A percentile compares a stretch with the other conserved stretches of the same genome.
Conservation (phyloP, 1,139 yeast genomes). For the Geotrichum klebahnii region DNA sequence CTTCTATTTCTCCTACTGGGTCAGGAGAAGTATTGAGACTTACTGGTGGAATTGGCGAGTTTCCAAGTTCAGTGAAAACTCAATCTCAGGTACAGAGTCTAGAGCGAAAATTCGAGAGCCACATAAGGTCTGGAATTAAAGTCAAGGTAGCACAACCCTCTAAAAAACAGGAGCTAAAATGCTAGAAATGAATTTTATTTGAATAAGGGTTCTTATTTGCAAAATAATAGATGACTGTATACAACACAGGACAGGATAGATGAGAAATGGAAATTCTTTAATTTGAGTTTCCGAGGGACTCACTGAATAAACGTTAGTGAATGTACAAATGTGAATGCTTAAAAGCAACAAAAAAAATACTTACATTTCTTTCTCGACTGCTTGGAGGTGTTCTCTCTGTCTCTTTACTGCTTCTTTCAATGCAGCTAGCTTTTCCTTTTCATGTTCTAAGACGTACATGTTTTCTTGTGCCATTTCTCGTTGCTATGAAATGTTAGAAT, state of each 20-base stretch:
- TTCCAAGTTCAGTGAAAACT: conserved; percentile 87
- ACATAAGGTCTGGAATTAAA: conserved; percentile 31
- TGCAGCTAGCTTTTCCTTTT: conserved; percentile 57
- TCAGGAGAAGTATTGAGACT: conserved; percentile 65
- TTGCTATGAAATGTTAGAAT: conserved; percentile 38
- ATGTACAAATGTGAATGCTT: conserved; percentile 11
- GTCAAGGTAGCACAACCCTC: conserved; percentile 34
- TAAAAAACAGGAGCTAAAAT: conserved; percentile 21
- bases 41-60: conserved; percentile 67
- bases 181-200: conserved; percentile 19
- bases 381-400: conserved; percentile 45
- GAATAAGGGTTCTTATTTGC: no score
- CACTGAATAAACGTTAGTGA: no score
- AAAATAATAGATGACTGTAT: no score
- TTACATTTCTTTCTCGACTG: conserved; percentile 32
- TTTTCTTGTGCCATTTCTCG: conserved; percentile 73
- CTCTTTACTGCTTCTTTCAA: conserved; percentile 45
- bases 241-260: no score
- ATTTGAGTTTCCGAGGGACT: no score
- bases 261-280: no score
- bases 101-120: conserved; percentile 28
- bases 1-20: conserved; percentile 43
- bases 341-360: no score
- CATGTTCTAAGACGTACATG: conserved; percentile 56
- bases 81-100: conserved; percentile 40